phyloP scores from a whole-genome alignment of 1,284 basidiomycete genomes.

The Bjerkandera adusta region DNA sequence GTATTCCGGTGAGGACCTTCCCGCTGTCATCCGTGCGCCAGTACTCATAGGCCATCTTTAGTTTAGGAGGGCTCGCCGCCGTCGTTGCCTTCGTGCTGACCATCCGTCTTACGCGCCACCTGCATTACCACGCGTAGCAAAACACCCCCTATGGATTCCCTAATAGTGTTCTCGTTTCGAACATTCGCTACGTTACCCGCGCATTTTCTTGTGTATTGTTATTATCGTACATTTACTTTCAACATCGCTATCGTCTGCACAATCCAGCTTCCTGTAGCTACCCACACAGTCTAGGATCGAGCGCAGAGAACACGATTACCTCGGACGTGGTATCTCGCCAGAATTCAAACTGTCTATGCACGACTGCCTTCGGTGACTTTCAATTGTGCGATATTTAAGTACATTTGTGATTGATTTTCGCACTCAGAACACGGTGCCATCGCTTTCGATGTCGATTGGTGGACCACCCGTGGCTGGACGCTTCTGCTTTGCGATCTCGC shows the following conservation, averaged over 20 bases:
- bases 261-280: neutral
- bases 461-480: slow-evolving; percentile 78
- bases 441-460: slow-evolving; percentile 85
- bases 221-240: slow-evolving; percentile 5
- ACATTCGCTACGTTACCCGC: neutral
- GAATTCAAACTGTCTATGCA: too few species aligned
- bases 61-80: slow-evolving; percentile 75
- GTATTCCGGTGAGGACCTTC: slow-evolving; percentile 62
- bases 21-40: slow-evolving; percentile 1
- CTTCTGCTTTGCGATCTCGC: slow-evolving; percentile 84
- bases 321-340: too few species aligned
- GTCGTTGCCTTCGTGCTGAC: slow-evolving; percentile 67
- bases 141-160: neutral
- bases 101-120: slow-evolving; percentile 61
- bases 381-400: neutral
- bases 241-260: neutral
- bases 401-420: neutral
- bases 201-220: slow-evolving; percentile 6
- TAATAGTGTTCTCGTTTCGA: neutral
- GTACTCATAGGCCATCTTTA: slow-evolving; percentile 26
- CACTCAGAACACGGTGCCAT: slow-evolving; percentile 79
- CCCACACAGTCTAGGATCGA: too few species aligned
- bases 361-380: too few species aligned
- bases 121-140: slow-evolving; percentile 42
- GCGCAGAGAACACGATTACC: too few species aligned